These are phyloP conservation scores for Paxillus involutus DNA, from an alignment of 768 basidiomycete genomes.

Conservation along the genomic window DNA sequence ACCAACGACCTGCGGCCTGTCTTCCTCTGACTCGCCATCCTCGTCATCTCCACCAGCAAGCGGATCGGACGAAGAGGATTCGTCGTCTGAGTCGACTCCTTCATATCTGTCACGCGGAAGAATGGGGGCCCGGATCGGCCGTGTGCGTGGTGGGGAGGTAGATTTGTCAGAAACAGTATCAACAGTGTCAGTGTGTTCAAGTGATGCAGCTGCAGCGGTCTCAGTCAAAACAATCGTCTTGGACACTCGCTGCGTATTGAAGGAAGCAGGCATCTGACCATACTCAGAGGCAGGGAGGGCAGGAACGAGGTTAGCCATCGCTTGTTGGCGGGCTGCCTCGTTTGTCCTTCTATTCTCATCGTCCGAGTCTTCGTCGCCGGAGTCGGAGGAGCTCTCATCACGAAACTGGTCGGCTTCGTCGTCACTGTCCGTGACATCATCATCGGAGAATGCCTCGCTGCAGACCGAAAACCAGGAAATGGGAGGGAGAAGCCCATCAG, in stretches of 20 bases:
- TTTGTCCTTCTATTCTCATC: constrained; percentile 29
- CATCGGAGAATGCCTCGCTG: constrained; percentile 73
- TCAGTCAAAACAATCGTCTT: constrained; percentile 46
- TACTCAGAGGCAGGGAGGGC: constrained; percentile 81
- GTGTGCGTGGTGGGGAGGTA: constrained; percentile 28
- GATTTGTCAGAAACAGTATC: constrained; percentile 3
- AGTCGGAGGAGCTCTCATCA: constrained; percentile 44
- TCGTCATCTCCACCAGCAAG: constrained; percentile 42
- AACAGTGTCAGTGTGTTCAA: not conserved
- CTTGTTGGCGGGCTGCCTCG: constrained; percentile 50
- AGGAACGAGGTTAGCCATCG: constrained; percentile 82
- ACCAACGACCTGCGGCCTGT: constrained; percentile 78
- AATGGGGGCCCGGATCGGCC: constrained; percentile 71
- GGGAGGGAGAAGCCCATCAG: not conserved
- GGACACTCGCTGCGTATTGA: constrained; percentile 69
- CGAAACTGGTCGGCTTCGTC: constrained; percentile 34
- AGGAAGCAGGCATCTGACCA: constrained; percentile 80
- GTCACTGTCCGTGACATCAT: constrained; percentile 36
- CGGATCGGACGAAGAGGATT: constrained; percentile 64
- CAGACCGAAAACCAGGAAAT: not conserved
- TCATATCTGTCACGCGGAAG: constrained; percentile 85
- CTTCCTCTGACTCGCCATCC: constrained; percentile 69
- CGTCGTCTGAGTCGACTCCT: constrained; percentile 91
- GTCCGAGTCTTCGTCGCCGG: constrained; percentile 42
- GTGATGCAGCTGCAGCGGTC: constrained; percentile 26